phyloP scores from a whole-genome alignment of 306 rosid genomes.

The Vigna reflexopilosa region DNA sequence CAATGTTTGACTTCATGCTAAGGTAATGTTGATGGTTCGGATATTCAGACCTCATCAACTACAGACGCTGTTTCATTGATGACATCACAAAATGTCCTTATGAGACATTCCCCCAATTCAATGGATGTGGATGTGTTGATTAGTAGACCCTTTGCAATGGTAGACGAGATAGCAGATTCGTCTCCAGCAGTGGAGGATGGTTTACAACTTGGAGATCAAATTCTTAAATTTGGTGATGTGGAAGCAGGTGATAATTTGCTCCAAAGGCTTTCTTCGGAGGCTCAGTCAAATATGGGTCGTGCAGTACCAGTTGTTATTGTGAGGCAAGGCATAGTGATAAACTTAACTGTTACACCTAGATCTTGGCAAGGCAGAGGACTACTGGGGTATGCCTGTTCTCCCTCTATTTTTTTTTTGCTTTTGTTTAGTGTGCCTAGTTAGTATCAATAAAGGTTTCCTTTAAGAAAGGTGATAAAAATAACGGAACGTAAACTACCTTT shows the following conservation, averaged over 20 bases:
- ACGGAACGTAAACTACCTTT: too few species aligned
- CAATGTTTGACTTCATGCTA: slow-evolving; percentile 37
- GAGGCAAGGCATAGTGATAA: slow-evolving; percentile 81
- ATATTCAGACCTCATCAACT: slow-evolving; percentile 51
- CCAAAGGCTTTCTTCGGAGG: slow-evolving; percentile 77
- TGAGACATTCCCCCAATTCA: slow-evolving; percentile 48
- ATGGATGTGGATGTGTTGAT: slow-evolving; percentile 68
- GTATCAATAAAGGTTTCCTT: slow-evolving; percentile 24
- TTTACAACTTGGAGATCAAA: slow-evolving; percentile 91
- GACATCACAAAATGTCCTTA: slow-evolving; percentile 50
- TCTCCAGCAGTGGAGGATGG: slow-evolving; percentile 96
- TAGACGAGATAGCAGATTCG: slow-evolving; percentile 85
- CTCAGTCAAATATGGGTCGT: slow-evolving; percentile 64
- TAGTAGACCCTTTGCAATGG: slow-evolving; percentile 82
- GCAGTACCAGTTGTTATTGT: slow-evolving; percentile 62
- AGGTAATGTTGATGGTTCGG: slow-evolving; percentile 55
- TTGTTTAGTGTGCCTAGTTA: slow-evolving; percentile 10
- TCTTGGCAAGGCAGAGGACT: slow-evolving; percentile 94
- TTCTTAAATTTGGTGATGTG: slow-evolving; percentile 80
- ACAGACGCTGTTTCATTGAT: slow-evolving; percentile 48
- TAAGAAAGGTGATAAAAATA: too few species aligned
- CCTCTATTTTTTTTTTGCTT: slow-evolving; percentile 27
- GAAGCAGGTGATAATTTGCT: slow-evolving; percentile 81
- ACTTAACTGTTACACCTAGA: slow-evolving; percentile 80
- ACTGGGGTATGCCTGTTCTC: slow-evolving; percentile 72